phyloP scores from a whole-genome alignment of 352 stramenopile genomes.

The Phytophthora pinifolia region DNA sequence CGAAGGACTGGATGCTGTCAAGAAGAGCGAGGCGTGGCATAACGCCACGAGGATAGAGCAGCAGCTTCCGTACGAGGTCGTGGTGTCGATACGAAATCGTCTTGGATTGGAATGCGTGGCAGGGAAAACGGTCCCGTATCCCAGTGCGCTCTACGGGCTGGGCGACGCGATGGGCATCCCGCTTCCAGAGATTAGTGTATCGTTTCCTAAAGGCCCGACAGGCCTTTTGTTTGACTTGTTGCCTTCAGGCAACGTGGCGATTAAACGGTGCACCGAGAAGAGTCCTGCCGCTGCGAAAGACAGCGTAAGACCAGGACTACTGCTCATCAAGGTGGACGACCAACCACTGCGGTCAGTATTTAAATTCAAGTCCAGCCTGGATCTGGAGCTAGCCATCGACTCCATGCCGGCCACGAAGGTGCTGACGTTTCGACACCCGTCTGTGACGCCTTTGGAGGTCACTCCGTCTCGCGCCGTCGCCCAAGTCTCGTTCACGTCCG shows the following conservation, averaged over 20 bases:
- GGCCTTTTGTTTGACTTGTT: constrained; percentile 62
- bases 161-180: constrained; percentile 77
- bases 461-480: constrained; percentile 57
- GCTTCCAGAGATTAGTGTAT: constrained; percentile 78
- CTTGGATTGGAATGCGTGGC: constrained; percentile 47
- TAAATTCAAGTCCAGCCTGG: constrained; percentile 47
- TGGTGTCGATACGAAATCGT: constrained; percentile 81
- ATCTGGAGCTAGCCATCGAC: constrained; percentile 62
- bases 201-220: constrained; percentile 62
- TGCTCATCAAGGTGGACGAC: constrained; percentile 76
- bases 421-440: constrained; percentile 80
- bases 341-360: constrained; percentile 51
- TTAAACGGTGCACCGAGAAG: constrained; percentile 49
- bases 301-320: constrained; percentile 65
- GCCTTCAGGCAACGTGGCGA: constrained; percentile 38
- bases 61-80: constrained; percentile 69
- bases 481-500: constrained; percentile 47
- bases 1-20: constrained; percentile 55
- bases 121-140: constrained; percentile 40
- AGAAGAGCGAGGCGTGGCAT: constrained; percentile 63
- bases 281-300: constrained; percentile 64
- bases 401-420: constrained; percentile 48
- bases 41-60: constrained; percentile 63
- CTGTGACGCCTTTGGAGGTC: constrained; percentile 52
- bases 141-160: constrained; percentile 63